phyloP scores from a whole-genome alignment of 495 filamentous ascomycete genomes.

The Lasiosphaeria ovina region DNA sequence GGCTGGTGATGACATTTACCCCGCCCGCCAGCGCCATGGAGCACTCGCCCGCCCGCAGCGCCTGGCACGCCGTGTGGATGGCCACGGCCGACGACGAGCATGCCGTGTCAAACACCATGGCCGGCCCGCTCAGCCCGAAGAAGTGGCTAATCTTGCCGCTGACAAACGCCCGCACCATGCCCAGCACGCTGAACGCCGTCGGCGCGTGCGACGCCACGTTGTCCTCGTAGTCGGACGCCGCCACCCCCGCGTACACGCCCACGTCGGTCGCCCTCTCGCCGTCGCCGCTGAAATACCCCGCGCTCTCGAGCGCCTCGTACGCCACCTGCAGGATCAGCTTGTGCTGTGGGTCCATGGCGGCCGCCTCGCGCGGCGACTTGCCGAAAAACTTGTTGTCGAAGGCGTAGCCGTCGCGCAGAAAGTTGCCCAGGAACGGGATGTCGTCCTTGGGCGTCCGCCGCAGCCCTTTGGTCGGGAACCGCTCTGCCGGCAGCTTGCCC shows the following conservation, averaged over 20 bases:
- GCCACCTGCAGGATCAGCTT: conserved; percentile 69
- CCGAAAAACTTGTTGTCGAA: conserved; percentile 59
- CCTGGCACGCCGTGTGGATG: conserved; percentile 50
- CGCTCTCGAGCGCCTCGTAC: conserved; percentile 72
- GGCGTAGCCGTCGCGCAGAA: conserved; percentile 37
- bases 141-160: conserved; percentile 49
- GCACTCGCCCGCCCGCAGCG: conserved; percentile 42
- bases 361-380: conserved; percentile 56
- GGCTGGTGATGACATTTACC: conserved; percentile 43
- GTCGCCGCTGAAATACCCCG: conserved; percentile 48
- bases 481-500: conserved; percentile 33
- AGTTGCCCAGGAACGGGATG: conserved; percentile 22
- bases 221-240: conserved; percentile 30
- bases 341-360: conserved; percentile 67
- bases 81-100: conserved; percentile 54
- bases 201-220: conserved; percentile 39
- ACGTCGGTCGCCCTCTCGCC: conserved; percentile 12
- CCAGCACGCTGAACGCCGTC: conserved; percentile 32
- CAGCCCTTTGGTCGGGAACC: conserved; percentile 15
- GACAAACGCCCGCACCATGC: conserved; percentile 28
- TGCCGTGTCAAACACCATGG: conserved; percentile 47
- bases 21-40: conserved; percentile 38
- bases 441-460: conserved; percentile 51
- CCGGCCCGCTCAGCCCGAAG: conserved; percentile 44
- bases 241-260: conserved; percentile 24